Base-by-base conservation (phyloP, 2,329 filamentous ascomycete species). In the Nemania diffusa region DNA sequence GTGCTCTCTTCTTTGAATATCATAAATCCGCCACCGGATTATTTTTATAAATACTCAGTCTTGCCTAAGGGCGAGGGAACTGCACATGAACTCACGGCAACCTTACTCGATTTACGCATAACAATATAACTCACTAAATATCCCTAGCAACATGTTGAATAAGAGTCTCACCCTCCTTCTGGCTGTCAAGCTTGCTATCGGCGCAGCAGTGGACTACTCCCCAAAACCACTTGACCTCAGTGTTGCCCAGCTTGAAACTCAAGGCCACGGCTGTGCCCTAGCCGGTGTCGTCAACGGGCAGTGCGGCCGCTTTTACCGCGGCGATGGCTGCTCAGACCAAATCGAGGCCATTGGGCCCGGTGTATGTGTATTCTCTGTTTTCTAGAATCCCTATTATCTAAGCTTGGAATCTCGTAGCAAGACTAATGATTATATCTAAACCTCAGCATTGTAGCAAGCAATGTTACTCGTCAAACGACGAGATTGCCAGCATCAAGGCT, bases 401-500 rank as follows among this genome's bases (percentile, higher is more conserved):
- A 22, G 7, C 8, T 8, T 2, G 44, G 5, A 1, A 48, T 48
- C 22, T n/a, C n/a, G n/a, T n/a, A 48, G 17, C 44, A 48, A 48
- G 22, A 9, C 44, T 48, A 17, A 48, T n/a, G n/a, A n/a, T 48
- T 48, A n/a, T 2, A 17, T 48, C 9, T 9, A 24, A 22, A 22
- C 8, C 11, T 22, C 11, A 48, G 44, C 5, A 24, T 5, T 48
- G 44, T 20, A 48, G 44, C 44, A 24, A 3, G 2, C 44, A 48
- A 11, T 48, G 44, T 17, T 48, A 48, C 44, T 48, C 44, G 22
- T 48, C 44, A 3, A 11, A 48, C 11, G 44, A 48, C 44, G 44
- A 48, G 44, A 48, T 48, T n/a, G 44, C 44, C 44, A 48, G 44
- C 22, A 48, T 48, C 44, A 48, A 48, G 44, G 44, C 44, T 13